phyloP scores from a whole-genome alignment of 73 alveolate species.

The Tetrahymena thermophila region DNA sequence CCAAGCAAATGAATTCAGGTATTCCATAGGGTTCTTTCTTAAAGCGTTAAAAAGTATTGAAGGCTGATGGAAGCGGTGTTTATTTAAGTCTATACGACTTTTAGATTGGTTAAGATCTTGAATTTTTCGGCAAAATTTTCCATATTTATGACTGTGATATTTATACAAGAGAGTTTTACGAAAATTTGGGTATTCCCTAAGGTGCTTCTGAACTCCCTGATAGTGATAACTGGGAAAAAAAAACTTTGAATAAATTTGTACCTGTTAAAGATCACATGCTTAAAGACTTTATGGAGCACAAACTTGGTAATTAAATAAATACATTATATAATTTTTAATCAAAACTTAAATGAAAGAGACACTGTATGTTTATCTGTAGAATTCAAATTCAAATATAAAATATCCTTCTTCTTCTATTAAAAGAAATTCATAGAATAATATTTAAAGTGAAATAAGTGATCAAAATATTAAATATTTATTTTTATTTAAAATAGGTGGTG shows the following conservation, averaged over 20 bases:
- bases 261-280: conserved; percentile 57
- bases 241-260: conserved; percentile 10
- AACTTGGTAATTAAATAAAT: conserved; percentile 23
- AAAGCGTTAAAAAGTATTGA: conserved; percentile 70
- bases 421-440: no score
- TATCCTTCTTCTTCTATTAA: no score
- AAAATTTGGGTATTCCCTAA: conserved; percentile 47
- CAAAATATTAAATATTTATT: no score
- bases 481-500: conserved; percentile 64
- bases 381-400: no score
- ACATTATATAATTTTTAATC: neutral
- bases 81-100: conserved; percentile 65
- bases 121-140: conserved; percentile 63
- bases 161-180: conserved; percentile 85
- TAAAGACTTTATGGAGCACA: conserved; percentile 82
- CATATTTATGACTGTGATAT: conserved; percentile 73
- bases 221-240: conserved; percentile 41
- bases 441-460: neutral
- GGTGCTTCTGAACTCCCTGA: conserved; percentile 47
- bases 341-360: no score
- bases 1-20: conserved; percentile 78
- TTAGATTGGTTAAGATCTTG: conserved; percentile 66
- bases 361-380: no score
- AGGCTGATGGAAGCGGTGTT: conserved; percentile 56
- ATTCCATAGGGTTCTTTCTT: conserved; percentile 89